A percentile compares a stretch with the other conserved stretches of the same genome.
phyloP scores from a whole-genome alignment of 139 green algal genomes.

The Bryopsis sp. region DNA sequence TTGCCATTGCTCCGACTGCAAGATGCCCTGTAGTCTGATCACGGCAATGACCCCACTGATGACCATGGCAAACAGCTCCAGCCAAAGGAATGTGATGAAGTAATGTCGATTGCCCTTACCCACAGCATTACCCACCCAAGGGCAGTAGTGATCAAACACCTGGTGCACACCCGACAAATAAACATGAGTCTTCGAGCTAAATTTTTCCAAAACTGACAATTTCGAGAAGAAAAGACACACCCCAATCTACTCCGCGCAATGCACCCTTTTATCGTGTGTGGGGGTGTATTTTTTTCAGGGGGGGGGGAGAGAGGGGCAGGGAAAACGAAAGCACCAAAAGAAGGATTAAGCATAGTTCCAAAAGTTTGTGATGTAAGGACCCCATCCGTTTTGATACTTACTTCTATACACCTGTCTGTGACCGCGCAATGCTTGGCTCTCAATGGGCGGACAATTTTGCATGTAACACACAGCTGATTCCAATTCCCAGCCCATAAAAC shows the following conservation, averaged over 20 bases:
- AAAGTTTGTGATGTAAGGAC: too few species aligned
- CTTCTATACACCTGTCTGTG: constrained; percentile 76
- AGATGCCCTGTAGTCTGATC: constrained; percentile 5
- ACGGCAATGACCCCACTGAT: constrained; percentile 36
- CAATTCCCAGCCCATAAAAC: constrained; percentile 79
- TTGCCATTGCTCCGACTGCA: not conserved
- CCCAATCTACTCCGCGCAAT: too few species aligned
- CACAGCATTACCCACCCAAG: constrained; percentile 86
- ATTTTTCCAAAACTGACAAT: too few species aligned
- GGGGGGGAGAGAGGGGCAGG: too few species aligned
- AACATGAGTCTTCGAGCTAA: not conserved
- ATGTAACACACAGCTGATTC: constrained; percentile 82
- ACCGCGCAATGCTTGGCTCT: constrained; percentile 86
- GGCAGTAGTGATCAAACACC: constrained; percentile 96
- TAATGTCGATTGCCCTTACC: constrained; percentile 63
- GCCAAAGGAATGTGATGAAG: constrained; percentile 82
- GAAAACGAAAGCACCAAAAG: too few species aligned
- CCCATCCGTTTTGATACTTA: constrained; percentile 1
- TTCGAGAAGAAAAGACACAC: too few species aligned
- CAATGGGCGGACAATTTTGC: constrained; percentile 82
- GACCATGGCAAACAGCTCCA: constrained; percentile 71
- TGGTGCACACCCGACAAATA: constrained; percentile 11
- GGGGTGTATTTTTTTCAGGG: too few species aligned
- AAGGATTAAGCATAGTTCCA: too few species aligned
- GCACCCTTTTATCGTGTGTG: too few species aligned